Conservation (phyloP, 768 basidiomycete species). For the Dacryopinax spathularia region DNA sequence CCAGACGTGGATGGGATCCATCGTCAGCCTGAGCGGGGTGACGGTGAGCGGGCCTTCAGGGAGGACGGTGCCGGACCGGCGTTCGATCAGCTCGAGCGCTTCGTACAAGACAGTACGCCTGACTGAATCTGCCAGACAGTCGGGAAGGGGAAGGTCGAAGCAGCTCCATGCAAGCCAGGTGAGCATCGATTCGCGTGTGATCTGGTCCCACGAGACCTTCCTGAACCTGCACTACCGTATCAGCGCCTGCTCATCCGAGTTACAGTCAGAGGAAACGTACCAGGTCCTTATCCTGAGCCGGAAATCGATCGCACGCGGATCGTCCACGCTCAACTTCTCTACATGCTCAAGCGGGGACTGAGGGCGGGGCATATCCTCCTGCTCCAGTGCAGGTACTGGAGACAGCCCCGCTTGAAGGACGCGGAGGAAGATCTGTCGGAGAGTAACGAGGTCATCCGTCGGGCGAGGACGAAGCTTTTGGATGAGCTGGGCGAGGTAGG, state of each 20-base stretch:
- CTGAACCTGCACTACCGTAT: slow-evolving; percentile 49
- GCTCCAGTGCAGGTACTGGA: slow-evolving; percentile 40
- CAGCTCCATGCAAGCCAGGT: slow-evolving; percentile 77
- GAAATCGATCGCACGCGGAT: slow-evolving; percentile 62
- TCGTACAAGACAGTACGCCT: slow-evolving; percentile 40
- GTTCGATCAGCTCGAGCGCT: slow-evolving; percentile 49
- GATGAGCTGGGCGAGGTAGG: slow-evolving; percentile 35
- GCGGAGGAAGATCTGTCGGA: slow-evolving; percentile 45
- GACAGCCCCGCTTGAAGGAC: slow-evolving; percentile 54
- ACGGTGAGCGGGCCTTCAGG: slow-evolving; percentile 38
- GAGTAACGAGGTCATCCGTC: slow-evolving; percentile 39
- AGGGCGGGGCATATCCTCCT: slow-evolving; percentile 35
- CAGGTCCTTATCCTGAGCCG: slow-evolving; percentile 50
- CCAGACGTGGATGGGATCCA: slow-evolving; percentile 59
- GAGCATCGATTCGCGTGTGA: slow-evolving; percentile 47
- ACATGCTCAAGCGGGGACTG: slow-evolving; percentile 50
- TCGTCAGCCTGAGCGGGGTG: slow-evolving; percentile 50
- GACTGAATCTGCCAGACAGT: slow-evolving; percentile 32
- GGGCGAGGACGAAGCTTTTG: slow-evolving; percentile 33
- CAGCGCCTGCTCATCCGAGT: not conserved
- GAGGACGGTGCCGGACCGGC: slow-evolving; percentile 51
- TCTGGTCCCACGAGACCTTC: slow-evolving; percentile 55
- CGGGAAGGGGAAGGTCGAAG: slow-evolving; percentile 51
- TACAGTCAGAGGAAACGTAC: slow-evolving; percentile 20
- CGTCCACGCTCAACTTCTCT: slow-evolving; percentile 41